A percentile compares a stretch with the other conserved stretches of the same genome.
Conservation (phyloP, 1,139 yeast species). For the Debaryomyces singareniensis region DNA sequence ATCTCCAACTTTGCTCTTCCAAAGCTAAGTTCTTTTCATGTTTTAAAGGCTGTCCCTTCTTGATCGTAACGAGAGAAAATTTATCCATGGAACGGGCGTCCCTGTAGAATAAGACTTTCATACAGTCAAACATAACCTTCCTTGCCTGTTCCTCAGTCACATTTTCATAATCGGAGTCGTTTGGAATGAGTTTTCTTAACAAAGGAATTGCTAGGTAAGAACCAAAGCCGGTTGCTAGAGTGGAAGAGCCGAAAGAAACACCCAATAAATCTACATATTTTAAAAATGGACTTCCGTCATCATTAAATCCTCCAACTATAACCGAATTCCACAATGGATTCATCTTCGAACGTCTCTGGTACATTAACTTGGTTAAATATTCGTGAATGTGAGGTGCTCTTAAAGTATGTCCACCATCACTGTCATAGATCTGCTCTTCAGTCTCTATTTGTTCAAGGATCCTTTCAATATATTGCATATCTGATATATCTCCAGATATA, state of each 20-base stretch:
- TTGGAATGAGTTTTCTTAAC: slow-evolving; percentile 76
- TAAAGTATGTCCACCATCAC: slow-evolving; percentile 64
- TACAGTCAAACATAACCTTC: slow-evolving; percentile 68
- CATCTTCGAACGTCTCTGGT: slow-evolving; percentile 85
- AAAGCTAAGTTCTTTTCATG: slow-evolving; percentile 62
- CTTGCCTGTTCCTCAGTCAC: slow-evolving; percentile 73
- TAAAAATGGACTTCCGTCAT: slow-evolving; percentile 60
- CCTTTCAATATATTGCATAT: slow-evolving; percentile 77
- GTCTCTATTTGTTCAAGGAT: slow-evolving; percentile 69
- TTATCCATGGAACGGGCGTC: slow-evolving; percentile 92
- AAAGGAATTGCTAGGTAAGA: slow-evolving; percentile 91
- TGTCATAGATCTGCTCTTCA: slow-evolving; percentile 73
- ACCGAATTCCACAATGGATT: slow-evolving; percentile 95
- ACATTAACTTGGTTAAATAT: slow-evolving; percentile 77
- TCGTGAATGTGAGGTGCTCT: slow-evolving; percentile 86
- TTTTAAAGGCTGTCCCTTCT: slow-evolving; percentile 44
- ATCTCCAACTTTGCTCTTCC: slow-evolving; percentile 83
- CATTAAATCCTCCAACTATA: slow-evolving; percentile 83
- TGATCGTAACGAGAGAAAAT: slow-evolving; percentile 77
- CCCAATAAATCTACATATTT: slow-evolving; percentile 89
- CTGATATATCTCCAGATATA: slow-evolving; percentile 90
- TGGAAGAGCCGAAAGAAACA: slow-evolving; percentile 81
- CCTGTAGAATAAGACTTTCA: slow-evolving; percentile 93
- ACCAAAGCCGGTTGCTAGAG: slow-evolving; percentile 96
- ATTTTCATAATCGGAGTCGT: slow-evolving; percentile 66